Evolutionary conservation across 2,329 filamentous ascomycete species (phyloP).

Genomic region (Xenoacremonium recifei): DNA sequence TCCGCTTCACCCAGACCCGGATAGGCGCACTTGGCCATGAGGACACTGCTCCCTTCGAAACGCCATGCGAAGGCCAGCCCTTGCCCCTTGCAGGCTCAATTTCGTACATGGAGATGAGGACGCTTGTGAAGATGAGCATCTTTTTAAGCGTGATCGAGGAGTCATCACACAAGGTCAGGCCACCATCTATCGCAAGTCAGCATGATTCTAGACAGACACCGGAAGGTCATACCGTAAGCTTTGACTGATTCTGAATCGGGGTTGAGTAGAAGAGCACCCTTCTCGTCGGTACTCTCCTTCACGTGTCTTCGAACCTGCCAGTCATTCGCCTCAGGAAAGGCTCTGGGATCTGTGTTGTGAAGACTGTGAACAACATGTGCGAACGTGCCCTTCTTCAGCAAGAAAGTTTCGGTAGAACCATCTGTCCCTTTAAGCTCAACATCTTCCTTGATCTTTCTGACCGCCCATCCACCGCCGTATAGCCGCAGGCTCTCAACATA

Average conservation of each 20-base stretch:
- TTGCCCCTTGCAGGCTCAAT: conserved; percentile 28
- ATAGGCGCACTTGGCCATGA: conserved; percentile 26
- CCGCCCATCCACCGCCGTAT: conserved; percentile 34
- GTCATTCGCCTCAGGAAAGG: conserved; percentile 32
- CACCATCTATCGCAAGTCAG: conserved; percentile 26
- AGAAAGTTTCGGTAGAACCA: conserved; percentile 15
- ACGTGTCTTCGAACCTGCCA: conserved; percentile 36
- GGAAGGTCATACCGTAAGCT: conserved; percentile 30
- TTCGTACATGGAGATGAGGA: conserved; percentile 37
- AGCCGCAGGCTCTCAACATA: conserved; percentile 41
- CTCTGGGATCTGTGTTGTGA: conserved; percentile 33
- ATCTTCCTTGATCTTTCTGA: conserved; percentile 32
- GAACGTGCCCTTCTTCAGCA: conserved; percentile 34
- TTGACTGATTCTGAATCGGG: conserved; percentile 27
- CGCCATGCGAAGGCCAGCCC: conserved; percentile 25
- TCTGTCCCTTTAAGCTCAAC: conserved; percentile 27
- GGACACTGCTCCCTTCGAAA: conserved; percentile 24
- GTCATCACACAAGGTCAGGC: conserved; percentile 32
- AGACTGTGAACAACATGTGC: conserved; percentile 33
- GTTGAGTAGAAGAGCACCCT: conserved; percentile 18
- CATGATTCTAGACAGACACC: not conserved
- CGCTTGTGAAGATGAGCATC: conserved; percentile 32
- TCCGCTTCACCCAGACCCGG: conserved; percentile 33
- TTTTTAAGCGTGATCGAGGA: conserved; percentile 31
- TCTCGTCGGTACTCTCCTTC: conserved; percentile 21